phyloP scores from a whole-genome alignment of 108 stramenopile species.

The Epithemia pelagica region DNA sequence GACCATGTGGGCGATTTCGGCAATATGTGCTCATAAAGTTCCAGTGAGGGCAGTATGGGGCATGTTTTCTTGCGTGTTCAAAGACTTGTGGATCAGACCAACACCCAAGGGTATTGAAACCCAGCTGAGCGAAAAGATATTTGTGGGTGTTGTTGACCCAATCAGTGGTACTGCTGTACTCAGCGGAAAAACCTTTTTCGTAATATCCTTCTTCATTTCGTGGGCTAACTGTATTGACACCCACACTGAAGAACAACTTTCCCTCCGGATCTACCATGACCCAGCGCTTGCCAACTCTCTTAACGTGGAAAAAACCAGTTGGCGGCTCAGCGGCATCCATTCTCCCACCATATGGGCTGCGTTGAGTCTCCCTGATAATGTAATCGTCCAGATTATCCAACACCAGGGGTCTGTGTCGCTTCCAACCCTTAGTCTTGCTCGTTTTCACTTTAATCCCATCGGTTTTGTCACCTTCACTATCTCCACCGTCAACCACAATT shows the following conservation, averaged over 20 bases:
- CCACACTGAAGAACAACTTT: background rate
- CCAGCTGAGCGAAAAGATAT: background rate
- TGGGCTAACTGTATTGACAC: background rate
- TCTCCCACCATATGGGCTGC: background rate
- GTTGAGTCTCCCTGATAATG: background rate
- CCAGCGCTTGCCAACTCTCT: background rate
- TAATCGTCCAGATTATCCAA: background rate
- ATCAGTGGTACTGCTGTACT: background rate
- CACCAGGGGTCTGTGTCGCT: background rate
- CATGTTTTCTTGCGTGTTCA: background rate
- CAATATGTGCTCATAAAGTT: background rate
- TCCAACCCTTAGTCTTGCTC: background rate
- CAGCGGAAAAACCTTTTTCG: background rate
- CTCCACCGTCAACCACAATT: background rate
- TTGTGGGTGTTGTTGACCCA: background rate
- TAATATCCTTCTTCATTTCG: background rate
- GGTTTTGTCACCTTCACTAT: background rate
- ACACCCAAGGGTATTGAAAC: background rate
- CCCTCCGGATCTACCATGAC: background rate
- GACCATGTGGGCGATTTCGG: background rate
- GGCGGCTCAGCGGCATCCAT: background rate
- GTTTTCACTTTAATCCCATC: background rate
- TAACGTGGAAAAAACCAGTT: background rate
- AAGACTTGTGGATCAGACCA: background rate
- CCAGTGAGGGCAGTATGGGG: background rate